A percentile compares a stretch with the other conserved stretches of the same genome.
These are phyloP conservation scores for Tetrahymena elliotti DNA, from an alignment of 73 alveolate species.

Conservation along the genomic window DNA sequence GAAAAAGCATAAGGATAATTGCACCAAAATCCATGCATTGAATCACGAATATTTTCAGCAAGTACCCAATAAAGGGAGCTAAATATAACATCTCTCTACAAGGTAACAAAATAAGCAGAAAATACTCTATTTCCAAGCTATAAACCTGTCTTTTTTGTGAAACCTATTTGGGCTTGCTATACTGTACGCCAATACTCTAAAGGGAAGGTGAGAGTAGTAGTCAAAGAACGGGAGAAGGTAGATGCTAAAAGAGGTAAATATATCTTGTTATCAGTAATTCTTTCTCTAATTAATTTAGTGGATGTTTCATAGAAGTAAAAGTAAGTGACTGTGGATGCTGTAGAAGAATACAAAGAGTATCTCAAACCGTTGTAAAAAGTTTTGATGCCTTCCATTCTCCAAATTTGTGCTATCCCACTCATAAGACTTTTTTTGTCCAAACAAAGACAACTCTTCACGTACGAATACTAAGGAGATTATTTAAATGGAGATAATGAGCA, in stretches of 20 bases:
- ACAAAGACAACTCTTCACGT: slow-evolving; percentile 22
- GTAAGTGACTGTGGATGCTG: slow-evolving; percentile 37
- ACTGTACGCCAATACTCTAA: slow-evolving; percentile 35
- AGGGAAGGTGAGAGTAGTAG: slow-evolving; percentile 42
- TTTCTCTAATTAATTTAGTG: slow-evolving; percentile 1
- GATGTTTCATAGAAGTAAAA: slow-evolving; percentile 24
- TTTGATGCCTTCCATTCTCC: slow-evolving; percentile 9
- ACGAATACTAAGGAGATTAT: slow-evolving; percentile 16
- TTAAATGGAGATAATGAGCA: neutral
- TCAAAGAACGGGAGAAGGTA: slow-evolving; percentile 16
- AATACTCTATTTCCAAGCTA: slow-evolving; percentile 16
- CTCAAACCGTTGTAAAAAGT: slow-evolving; percentile 39
- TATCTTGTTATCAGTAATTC: neutral
- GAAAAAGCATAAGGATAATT: neutral
- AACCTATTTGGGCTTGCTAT: slow-evolving; percentile 19
- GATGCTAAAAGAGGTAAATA: slow-evolving; percentile 23
- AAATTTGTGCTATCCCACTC: slow-evolving; percentile 12
- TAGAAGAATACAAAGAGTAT: slow-evolving; percentile 20
- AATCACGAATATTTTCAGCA: slow-evolving; percentile 15
- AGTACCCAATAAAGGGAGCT: slow-evolving; percentile 38
- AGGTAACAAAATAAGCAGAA: slow-evolving; percentile 25
- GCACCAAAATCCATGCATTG: neutral
- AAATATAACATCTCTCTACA: slow-evolving; percentile 29
- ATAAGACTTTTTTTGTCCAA: slow-evolving; percentile 1
- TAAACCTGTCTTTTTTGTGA: neutral